Base-by-base conservation (phyloP, 257 asterid genomes). In the Ligustrum vulgare region DNA sequence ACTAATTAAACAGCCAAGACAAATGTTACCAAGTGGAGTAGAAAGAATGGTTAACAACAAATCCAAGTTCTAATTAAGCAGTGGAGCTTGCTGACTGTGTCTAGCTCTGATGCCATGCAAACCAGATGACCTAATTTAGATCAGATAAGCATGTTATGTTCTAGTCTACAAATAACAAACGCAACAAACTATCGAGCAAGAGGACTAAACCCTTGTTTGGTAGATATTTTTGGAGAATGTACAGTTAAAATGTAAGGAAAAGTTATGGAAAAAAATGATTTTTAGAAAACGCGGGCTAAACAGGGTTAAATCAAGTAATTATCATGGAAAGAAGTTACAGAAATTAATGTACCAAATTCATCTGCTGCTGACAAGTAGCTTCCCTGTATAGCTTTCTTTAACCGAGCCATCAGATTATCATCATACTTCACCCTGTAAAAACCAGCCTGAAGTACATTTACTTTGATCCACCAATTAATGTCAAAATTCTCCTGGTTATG, bases 391-490 rank as follows among this genome's bases (percentile, higher is more conserved):
- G 85, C 85, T 45, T 75, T 72, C 41, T 54, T 69, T 35, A 85
- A 74, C 49, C 36, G 81, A 60, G 80, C 73, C 56, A 69, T 79
- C 31, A 85, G 85, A 41, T 72, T 63, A 0, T 78, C 66, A 62
- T 80, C 85, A 35, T 85, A 85, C 54, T 82, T 85, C 62, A 85
- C 89, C 75, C 89, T 72, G 65, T 80, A 85, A 72, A 85, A 85
- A 41, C 89, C 85, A 54, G 82, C 78, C 69, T 85, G 89, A 54
- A 80, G 64, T 39, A 69, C 70, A 49, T 85, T 85, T 51, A 76
- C n/a, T 76, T 85, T 85, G 63, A 85, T 78, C 89, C 89, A 85
- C 75, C 82, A 80, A 33, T 73, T 65, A 43, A 68, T 74, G 13
- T 47, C 75, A 56, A 45, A 33, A 16, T 56, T 20, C 69, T 75